phyloP scores from a whole-genome alignment of 371 early-diverging fungal species.

The Sporodiniella umbellata region DNA sequence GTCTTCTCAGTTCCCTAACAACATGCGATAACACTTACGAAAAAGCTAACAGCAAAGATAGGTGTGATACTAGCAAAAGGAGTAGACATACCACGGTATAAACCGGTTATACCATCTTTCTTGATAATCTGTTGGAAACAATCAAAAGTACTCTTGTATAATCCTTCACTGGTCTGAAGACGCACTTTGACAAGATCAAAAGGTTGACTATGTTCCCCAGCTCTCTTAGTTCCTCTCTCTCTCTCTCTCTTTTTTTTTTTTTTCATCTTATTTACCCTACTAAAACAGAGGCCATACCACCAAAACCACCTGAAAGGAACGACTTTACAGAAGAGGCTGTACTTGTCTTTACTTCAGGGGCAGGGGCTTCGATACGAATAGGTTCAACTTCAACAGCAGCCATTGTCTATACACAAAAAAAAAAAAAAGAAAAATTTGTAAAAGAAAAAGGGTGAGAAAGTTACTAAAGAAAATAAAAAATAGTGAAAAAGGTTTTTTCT shows the following conservation, averaged over 20 bases:
- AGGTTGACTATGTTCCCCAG: constrained; percentile 67
- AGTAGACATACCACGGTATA: constrained; percentile 94
- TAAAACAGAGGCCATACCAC: constrained; percentile 78
- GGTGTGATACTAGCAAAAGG: constrained; percentile 93
- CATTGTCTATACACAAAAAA: too few species aligned
- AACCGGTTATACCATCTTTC: constrained; percentile 85
- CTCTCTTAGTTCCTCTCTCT: too few species aligned
- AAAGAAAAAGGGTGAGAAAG: too few species aligned
- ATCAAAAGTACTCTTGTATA: constrained; percentile 86
- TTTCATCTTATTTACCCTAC: constrained; percentile 47
- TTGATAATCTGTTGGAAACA: constrained; percentile 87
- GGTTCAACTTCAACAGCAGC: too few species aligned
- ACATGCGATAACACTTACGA: constrained; percentile 72
- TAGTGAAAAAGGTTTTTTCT: too few species aligned
- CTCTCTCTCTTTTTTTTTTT: too few species aligned
- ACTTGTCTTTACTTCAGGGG: constrained; percentile 12
- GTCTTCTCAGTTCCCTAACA: too few species aligned
- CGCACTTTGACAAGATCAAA: constrained; percentile 90
- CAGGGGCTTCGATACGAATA: constrained; percentile 7
- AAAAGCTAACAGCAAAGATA: constrained; percentile 93
- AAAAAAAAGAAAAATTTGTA: too few species aligned
- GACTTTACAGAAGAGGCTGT: constrained; percentile 72
- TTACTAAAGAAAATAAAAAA: too few species aligned
- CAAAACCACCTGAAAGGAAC: constrained; percentile 93
- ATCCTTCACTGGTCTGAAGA: constrained; percentile 83